Evolutionary conservation across 148 eudicot genomes (phyloP).

Genomic region (Heliamphora exappendiculata): DNA sequence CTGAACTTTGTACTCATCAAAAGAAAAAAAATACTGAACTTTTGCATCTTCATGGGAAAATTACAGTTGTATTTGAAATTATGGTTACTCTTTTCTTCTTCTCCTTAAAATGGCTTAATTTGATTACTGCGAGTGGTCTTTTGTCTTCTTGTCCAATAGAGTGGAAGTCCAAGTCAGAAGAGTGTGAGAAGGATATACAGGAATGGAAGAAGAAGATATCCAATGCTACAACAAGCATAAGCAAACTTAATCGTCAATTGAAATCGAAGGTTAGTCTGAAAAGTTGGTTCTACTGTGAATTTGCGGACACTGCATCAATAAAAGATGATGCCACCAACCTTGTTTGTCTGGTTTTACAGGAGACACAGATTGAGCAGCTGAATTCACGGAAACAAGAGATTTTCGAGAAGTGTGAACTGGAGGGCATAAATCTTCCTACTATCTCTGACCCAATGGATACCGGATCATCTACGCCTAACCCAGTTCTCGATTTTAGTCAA

Average conservation of each 20-base stretch:
- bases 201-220: conserved; percentile 81
- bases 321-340: not conserved
- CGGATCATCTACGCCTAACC: conserved; percentile 44
- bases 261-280: conserved; percentile 58
- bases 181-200: conserved; percentile 73
- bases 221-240: conserved; percentile 67
- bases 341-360: conserved; percentile 39
- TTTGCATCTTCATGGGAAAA: not conserved
- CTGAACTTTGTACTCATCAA: too few species aligned
- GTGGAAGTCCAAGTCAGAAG: conserved; percentile 79
- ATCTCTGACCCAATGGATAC: conserved; percentile 83
- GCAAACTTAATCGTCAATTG: conserved; percentile 69
- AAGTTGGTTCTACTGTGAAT: not conserved
- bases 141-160: conserved; percentile 26
- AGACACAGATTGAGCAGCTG: conserved; percentile 62
- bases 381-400: conserved; percentile 72
- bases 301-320: not conserved
- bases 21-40: not conserved
- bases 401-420: conserved; percentile 76
- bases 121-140: not conserved
- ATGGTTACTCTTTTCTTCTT: not conserved
- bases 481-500: conserved; percentile 62
- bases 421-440: conserved; percentile 68
- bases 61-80: not conserved
- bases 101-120: not conserved